phyloP scores from a whole-genome alignment of 495 filamentous ascomycete species.

The Wilcoxina mikolae region DNA sequence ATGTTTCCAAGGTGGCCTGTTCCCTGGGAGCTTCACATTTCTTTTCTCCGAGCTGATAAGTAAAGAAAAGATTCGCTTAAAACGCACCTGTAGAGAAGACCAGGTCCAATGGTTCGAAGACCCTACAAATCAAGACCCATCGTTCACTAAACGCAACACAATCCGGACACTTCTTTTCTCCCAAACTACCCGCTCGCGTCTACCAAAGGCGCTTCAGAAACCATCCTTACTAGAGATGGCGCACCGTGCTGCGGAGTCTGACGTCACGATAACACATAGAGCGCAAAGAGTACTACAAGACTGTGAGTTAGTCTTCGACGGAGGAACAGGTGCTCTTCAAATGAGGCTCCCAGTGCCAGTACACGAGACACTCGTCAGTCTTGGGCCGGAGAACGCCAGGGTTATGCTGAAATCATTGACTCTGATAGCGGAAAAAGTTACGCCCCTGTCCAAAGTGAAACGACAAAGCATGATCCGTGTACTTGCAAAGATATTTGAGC shows the following conservation, averaged over 20 bases:
- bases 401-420: neutral
- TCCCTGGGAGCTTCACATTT: neutral
- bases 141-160: slow-evolving; percentile 64
- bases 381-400: neutral
- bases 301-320: neutral
- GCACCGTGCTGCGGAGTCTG: neutral
- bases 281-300: neutral
- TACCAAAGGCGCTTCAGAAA: slow-evolving; percentile 57
- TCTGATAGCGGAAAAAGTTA: neutral
- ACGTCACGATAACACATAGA: neutral
- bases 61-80: slow-evolving; percentile 52
- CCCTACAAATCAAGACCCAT: slow-evolving; percentile 65
- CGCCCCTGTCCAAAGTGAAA: slow-evolving; percentile 4
- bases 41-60: slow-evolving; percentile 11
- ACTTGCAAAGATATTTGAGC: slow-evolving; percentile 13
- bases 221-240: slow-evolving; percentile 6
- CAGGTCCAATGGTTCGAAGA: slow-evolving; percentile 66
- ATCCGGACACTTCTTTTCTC: slow-evolving; percentile 49
- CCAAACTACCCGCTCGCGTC: slow-evolving; percentile 28
- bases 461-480: slow-evolving; percentile 3
- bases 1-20: slow-evolving; percentile 47
- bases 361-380: neutral
- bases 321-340: neutral
- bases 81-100: slow-evolving; percentile 54
- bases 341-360: neutral